phyloP scores from a whole-genome alignment of 148 eudicot genomes.

The Camellia japonica region DNA sequence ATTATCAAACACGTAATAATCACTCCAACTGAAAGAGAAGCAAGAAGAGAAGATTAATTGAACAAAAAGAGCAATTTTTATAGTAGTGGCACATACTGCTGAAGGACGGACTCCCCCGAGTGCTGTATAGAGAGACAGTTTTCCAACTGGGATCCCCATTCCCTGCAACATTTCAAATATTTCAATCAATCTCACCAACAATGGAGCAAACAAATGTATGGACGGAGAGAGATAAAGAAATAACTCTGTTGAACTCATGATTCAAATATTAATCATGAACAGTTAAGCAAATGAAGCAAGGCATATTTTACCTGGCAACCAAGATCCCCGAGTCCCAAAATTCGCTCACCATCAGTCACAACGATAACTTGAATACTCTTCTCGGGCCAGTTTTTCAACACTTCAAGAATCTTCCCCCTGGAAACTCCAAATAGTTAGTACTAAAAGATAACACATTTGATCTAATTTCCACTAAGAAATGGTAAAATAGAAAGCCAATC shows the following conservation, averaged over 20 bases:
- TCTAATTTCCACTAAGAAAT: not conserved
- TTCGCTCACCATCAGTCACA: conserved; percentile 97
- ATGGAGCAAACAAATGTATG: not conserved
- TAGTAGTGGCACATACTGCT: conserved; percentile 51
- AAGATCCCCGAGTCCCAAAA: conserved; percentile 92
- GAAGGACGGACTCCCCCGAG: conserved; percentile 98
- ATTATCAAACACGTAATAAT: not conserved
- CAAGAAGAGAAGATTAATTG: not conserved
- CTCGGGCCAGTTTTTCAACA: conserved; percentile 92
- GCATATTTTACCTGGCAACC: conserved; percentile 74
- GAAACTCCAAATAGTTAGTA: conserved; percentile 14
- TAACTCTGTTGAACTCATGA: not conserved
- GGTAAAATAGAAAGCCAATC: not conserved
- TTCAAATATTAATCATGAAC: conserved; percentile 1
- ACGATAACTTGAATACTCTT: conserved; percentile 83
- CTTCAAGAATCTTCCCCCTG: conserved; percentile 86
- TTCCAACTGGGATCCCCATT: conserved; percentile 99
- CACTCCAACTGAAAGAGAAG: conserved; percentile 7
- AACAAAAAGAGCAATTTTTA: not conserved
- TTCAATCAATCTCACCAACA: conserved; percentile 1
- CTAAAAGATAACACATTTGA: not conserved
- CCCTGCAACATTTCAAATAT: conserved; percentile 52
- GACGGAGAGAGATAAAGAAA: not conserved
- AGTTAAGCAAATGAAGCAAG: not conserved
- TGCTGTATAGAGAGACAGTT: conserved; percentile 84